phyloP scores from a whole-genome alignment of 768 basidiomycete genomes.

The Guyanaporus albipodus region DNA sequence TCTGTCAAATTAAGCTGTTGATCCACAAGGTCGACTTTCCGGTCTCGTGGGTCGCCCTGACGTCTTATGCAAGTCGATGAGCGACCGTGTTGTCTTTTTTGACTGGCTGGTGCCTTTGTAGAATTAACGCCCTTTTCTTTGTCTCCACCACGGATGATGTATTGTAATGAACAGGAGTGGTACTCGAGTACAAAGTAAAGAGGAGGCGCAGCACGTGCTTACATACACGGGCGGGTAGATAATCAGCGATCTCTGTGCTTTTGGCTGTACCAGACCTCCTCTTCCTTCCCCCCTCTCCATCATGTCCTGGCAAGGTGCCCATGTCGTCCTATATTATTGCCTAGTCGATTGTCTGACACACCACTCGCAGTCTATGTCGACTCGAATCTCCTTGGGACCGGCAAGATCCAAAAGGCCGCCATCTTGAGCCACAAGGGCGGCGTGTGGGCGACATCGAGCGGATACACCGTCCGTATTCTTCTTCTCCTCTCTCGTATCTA shows the following conservation, averaged over 20 bases:
- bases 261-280: not conserved
- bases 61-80: constrained; percentile 13
- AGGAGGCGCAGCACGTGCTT: constrained; percentile 17
- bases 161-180: too few species aligned
- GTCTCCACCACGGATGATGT: not conserved
- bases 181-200: not conserved
- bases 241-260: constrained; percentile 28
- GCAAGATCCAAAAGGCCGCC: constrained; percentile 71
- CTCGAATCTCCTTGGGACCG: constrained; percentile 66
- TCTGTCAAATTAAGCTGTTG: constrained; percentile 31
- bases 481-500: not conserved
- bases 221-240: constrained; percentile 27
- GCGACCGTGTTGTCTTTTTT: too few species aligned
- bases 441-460: constrained; percentile 27
- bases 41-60: constrained; percentile 20
- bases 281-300: not conserved
- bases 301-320: constrained; percentile 81
- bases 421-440: constrained; percentile 30
- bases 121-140: not conserved
- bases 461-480: constrained; percentile 13
- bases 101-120: constrained; percentile 9
- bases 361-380: constrained; percentile 72
- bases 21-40: constrained; percentile 21
- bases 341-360: constrained; percentile 29
- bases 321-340: not conserved